phyloP scores from a whole-genome alignment of 768 basidiomycete genomes.

The Leccinellum rugosiceps region DNA sequence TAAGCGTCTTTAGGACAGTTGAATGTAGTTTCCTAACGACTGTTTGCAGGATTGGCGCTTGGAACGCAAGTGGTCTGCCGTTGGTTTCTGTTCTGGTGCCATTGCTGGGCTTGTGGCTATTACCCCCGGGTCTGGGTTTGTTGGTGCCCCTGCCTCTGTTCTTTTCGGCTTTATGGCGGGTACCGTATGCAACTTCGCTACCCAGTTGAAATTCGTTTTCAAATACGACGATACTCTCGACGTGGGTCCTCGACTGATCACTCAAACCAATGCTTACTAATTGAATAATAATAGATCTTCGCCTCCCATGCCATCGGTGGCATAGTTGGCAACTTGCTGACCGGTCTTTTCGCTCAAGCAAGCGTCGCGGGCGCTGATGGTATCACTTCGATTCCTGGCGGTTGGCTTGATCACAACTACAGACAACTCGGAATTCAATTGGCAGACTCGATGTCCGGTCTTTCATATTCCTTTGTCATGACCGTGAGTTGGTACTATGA shows the following conservation, averaged over 20 bases:
- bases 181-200: conserved; percentile 90
- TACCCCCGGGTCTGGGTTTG: conserved; percentile 80
- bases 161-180: conserved; percentile 84
- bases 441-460: conserved; percentile 65
- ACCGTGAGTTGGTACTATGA: conserved; percentile 48
- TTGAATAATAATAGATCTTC: conserved; percentile 60
- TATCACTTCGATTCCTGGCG: conserved; percentile 59
- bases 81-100: conserved; percentile 95
- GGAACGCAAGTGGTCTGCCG: conserved; percentile 89
- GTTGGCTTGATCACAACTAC: conserved; percentile 84
- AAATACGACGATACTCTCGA: conserved; percentile 80
- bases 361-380: conserved; percentile 83
- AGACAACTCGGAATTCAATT: conserved; percentile 85
- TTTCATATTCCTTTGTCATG: conserved; percentile 71
- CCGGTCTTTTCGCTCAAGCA: conserved; percentile 83
- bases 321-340: conserved; percentile 77
- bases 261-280: background rate
- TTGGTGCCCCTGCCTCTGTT: conserved; percentile 79
- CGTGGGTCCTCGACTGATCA: conserved; percentile 38
- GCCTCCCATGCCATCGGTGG: conserved; percentile 82
- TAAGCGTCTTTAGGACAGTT: conserved; percentile 26
- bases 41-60: conserved; percentile 76
- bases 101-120: conserved; percentile 89
- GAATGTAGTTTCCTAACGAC: background rate
- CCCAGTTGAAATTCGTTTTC: conserved; percentile 83